Percentiles rank a stretch among this genome's conserved stretches.
Evolutionary conservation across 176 grass and related monocot genomes (phyloP).

Genomic region (Miscanthus lutarioriparius): DNA sequence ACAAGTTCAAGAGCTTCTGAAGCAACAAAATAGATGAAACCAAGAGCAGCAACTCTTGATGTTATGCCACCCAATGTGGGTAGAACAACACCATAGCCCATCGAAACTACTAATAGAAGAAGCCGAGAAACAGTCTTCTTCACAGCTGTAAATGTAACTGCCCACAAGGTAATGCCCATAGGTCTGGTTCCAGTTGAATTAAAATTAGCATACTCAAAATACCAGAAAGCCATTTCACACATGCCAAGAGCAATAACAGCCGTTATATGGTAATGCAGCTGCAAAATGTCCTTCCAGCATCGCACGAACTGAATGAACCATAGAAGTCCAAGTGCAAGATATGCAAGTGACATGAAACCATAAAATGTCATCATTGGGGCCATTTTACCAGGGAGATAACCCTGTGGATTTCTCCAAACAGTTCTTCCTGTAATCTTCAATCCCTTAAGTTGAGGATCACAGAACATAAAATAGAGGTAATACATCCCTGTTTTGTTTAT

Average conservation of each 20-base stretch:
- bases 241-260: conserved; percentile 97
- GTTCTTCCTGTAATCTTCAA: conserved; percentile 82
- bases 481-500: conserved; percentile 97
- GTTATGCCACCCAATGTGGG: conserved; percentile 87
- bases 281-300: conserved; percentile 86
- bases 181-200: conserved; percentile 91
- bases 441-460: conserved; percentile 81
- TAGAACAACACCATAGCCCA: conserved; percentile 91
- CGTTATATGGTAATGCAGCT: conserved; percentile 97
- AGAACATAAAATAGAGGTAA: conserved; percentile 99
- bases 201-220: conserved; percentile 96
- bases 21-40: conserved; percentile 76
- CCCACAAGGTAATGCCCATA: conserved; percentile 96
- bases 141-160: conserved; percentile 96
- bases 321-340: conserved; percentile 85
- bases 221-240: conserved; percentile 99
- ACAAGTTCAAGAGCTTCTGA: conserved; percentile 96
- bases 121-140: conserved; percentile 97
- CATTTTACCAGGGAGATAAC: conserved; percentile 99
- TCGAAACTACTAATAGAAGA: conserved; percentile 89
- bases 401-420: conserved; percentile 97
- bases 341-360: conserved; percentile 95
- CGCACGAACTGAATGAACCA: conserved; percentile 96
- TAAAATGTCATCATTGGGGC: conserved; percentile 93
- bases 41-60: conserved; percentile 75